Evolutionary conservation across 768 basidiomycete genomes (phyloP).

Genomic region (Tricholoma flavovirens): DNA sequence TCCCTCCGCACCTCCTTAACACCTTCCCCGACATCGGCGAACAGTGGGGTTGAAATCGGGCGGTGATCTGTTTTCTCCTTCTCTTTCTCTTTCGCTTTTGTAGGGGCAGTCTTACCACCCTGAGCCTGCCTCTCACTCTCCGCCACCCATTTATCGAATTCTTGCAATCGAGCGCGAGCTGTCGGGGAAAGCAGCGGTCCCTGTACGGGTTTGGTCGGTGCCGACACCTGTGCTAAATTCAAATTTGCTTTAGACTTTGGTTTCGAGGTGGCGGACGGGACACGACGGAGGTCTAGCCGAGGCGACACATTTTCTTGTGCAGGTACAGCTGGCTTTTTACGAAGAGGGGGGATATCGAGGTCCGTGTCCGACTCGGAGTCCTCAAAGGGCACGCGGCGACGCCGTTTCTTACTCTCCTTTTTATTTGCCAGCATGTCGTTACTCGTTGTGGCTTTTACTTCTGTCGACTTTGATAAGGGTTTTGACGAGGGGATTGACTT

Average conservation of each 20-base stretch:
- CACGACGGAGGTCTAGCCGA: background rate
- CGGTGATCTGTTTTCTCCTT: background rate
- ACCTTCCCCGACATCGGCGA: background rate
- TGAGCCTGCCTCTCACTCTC: background rate
- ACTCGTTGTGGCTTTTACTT: background rate
- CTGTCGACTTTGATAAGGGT: background rate
- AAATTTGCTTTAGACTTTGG: background rate
- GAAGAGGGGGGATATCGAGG: background rate
- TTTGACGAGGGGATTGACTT: background rate
- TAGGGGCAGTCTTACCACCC: background rate
- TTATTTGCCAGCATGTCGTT: background rate
- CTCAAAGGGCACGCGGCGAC: background rate
- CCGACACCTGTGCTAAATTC: background rate
- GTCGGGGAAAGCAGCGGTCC: background rate
- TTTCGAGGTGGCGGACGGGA: background rate
- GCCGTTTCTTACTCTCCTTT: background rate
- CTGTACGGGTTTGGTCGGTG: background rate
- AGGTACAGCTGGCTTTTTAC: background rate
- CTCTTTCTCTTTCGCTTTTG: background rate
- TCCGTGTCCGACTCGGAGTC: background rate
- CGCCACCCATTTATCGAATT: constrained; percentile 4
- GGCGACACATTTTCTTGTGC: background rate
- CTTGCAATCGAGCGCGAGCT: background rate
- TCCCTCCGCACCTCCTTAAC: background rate
- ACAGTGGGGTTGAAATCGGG: background rate